phyloP scores from a whole-genome alignment of 352 stramenopile genomes.

The Globisporangium takayamanum region DNA sequence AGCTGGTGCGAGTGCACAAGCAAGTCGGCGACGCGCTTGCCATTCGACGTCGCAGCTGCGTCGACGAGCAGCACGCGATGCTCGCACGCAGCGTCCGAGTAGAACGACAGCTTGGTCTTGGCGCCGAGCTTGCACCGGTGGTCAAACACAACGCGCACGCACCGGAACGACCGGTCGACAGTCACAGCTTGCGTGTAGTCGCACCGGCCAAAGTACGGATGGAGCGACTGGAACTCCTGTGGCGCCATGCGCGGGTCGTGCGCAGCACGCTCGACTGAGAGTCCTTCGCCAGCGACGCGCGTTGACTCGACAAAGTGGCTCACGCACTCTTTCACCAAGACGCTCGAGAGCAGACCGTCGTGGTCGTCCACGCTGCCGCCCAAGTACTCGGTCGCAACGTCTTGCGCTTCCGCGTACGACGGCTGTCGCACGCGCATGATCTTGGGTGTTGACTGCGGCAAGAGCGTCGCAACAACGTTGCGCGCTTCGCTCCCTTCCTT shows the following conservation, averaged over 20 bases:
- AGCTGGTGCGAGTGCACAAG: constrained; percentile 70
- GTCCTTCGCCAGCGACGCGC: constrained; percentile 51
- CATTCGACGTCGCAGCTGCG: constrained; percentile 26
- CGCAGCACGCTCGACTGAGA: not conserved
- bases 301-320: constrained; percentile 82
- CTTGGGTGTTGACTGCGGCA: not conserved
- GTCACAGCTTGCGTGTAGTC: constrained; percentile 66
- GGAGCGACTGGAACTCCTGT: constrained; percentile 74
- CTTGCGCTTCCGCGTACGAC: constrained; percentile 55
- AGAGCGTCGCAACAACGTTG: constrained; percentile 4
- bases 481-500: constrained; percentile 23
- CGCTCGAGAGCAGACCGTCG: constrained; percentile 54
- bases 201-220: constrained; percentile 79
- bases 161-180: constrained; percentile 44
- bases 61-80: constrained; percentile 48
- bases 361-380: constrained; percentile 45
- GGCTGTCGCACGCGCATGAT: constrained; percentile 29
- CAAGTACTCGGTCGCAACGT: constrained; percentile 50
- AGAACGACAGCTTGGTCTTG: constrained; percentile 73
- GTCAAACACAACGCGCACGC: constrained; percentile 77
- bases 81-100: constrained; percentile 58
- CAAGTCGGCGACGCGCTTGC: constrained; percentile 48
- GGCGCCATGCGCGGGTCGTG: constrained; percentile 12
- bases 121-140: constrained; percentile 60
- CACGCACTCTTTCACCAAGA: constrained; percentile 81